These are phyloP conservation scores for Vicia villosa DNA, from an alignment of 306 rosid genomes.

Conservation along the genomic window DNA sequence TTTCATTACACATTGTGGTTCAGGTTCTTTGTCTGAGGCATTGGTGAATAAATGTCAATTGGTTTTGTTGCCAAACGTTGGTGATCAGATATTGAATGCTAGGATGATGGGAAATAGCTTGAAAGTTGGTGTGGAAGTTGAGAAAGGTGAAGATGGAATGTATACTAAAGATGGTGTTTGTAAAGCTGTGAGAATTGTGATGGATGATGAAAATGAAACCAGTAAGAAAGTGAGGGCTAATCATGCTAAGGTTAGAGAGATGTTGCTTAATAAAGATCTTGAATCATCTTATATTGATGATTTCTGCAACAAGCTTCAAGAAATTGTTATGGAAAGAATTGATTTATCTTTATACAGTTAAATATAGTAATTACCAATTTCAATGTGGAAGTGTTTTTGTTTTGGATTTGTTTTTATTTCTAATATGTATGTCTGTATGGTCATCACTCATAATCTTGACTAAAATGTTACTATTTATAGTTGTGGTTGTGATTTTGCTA, in stretches of 20 bases:
- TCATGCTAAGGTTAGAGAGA: constrained; percentile 28
- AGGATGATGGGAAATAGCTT: constrained; percentile 37
- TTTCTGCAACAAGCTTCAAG: constrained; percentile 39
- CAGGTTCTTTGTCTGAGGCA: constrained; percentile 42
- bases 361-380: too few relatives aligned
- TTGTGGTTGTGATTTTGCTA: too few relatives aligned
- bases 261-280: constrained; percentile 29
- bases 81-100: constrained; percentile 38
- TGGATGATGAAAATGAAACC: constrained; percentile 39
- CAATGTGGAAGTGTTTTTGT: too few relatives aligned
- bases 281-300: constrained; percentile 36
- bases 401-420: too few relatives aligned
- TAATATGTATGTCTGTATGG: too few relatives aligned
- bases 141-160: constrained; percentile 40
- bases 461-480: too few relatives aligned
- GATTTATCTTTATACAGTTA: neutral
- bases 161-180: constrained; percentile 35
- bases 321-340: constrained; percentile 17
- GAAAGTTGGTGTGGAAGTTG: constrained; percentile 44
- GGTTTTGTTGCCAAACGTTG: constrained; percentile 37
- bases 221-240: constrained; percentile 34
- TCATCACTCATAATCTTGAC: too few relatives aligned
- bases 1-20: constrained; percentile 45
- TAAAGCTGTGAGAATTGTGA: constrained; percentile 38
- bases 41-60: constrained; percentile 34